A percentile compares a stretch with the other conserved stretches of the same genome.
These are phyloP conservation scores for Xylaria palmicola DNA, from an alignment of 495 filamentous ascomycete genomes.

Conservation along the genomic window DNA sequence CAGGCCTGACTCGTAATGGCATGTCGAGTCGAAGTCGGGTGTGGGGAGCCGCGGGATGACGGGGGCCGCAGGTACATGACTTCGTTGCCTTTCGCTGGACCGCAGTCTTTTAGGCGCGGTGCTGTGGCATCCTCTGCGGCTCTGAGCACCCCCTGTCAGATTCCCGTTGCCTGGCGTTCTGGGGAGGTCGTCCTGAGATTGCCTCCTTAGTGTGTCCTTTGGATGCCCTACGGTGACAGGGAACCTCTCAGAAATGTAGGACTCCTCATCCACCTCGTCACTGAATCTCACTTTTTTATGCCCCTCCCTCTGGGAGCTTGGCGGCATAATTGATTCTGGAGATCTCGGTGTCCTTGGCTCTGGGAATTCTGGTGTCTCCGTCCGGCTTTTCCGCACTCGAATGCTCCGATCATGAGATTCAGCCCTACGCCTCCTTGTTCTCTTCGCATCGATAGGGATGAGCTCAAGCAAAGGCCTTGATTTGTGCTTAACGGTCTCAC, in stretches of 20 bases:
- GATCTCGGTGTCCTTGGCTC: neutral
- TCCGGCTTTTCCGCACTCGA: neutral
- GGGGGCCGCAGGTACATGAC: conserved; percentile 22
- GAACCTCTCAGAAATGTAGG: neutral
- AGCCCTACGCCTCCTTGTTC: neutral
- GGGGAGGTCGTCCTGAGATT: neutral
- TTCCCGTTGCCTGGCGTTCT: conserved; percentile 3
- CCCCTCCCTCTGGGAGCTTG: neutral
- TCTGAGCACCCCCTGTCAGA: neutral
- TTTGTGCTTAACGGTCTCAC: neutral
- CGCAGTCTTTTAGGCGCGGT: neutral
- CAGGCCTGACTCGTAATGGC: conserved; percentile 1
- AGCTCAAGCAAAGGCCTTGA: neutral
- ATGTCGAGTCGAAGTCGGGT: conserved; percentile 25
- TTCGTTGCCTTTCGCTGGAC: conserved; percentile 5
- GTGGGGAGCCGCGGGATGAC: conserved; percentile 29
- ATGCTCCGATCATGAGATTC: neutral
- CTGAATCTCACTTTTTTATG: neutral
- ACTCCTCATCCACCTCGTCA: neutral
- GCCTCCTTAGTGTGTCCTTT: neutral
- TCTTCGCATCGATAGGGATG: neutral
- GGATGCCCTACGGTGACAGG: neutral
- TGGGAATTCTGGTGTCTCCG: neutral
- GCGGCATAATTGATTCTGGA: neutral
- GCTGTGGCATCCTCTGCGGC: neutral